Conservation (phyloP, 768 basidiomycete species). For the Chalciporus piperatus region DNA sequence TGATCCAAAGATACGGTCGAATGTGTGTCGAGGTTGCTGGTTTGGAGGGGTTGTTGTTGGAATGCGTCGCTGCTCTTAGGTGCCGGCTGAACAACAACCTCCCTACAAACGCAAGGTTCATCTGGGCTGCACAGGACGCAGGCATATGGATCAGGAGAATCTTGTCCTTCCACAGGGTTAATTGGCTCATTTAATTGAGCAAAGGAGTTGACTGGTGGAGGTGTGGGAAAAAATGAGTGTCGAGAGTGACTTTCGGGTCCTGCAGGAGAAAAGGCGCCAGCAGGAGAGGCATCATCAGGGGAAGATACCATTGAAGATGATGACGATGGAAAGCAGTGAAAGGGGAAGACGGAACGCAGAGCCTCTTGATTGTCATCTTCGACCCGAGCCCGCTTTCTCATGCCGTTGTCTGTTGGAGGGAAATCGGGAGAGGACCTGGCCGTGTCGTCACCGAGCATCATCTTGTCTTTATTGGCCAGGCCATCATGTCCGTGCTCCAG, state of each 20-base stretch:
- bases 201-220: no score
- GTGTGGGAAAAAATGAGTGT: constrained; percentile 31
- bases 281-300: constrained; percentile 36
- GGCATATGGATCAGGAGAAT: constrained; percentile 32
- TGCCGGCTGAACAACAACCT: constrained; percentile 52
- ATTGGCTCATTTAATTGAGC: constrained; percentile 28
- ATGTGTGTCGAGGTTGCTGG: constrained; percentile 10
- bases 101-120: constrained; percentile 75
- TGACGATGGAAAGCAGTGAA: constrained; percentile 31
- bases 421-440: constrained; percentile 30
- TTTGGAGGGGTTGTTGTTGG: constrained; percentile 14
- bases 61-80: constrained; percentile 12
- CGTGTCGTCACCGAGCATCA: constrained; percentile 57
- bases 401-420: constrained; percentile 20
- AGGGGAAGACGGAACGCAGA: constrained; percentile 17
- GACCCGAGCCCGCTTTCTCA: constrained; percentile 39
- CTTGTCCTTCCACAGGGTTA: constrained; percentile 33
- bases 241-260: constrained; percentile 23
- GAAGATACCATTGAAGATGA: constrained; percentile 53
- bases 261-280: constrained; percentile 33
- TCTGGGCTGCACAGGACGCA: constrained; percentile 77
- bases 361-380: constrained; percentile 21
- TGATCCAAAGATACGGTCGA: constrained; percentile 21
- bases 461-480: constrained; percentile 43
- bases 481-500: constrained; percentile 39